Base-by-base conservation (phyloP, 768 basidiomycete species). In the Hypholoma fasciculare region DNA sequence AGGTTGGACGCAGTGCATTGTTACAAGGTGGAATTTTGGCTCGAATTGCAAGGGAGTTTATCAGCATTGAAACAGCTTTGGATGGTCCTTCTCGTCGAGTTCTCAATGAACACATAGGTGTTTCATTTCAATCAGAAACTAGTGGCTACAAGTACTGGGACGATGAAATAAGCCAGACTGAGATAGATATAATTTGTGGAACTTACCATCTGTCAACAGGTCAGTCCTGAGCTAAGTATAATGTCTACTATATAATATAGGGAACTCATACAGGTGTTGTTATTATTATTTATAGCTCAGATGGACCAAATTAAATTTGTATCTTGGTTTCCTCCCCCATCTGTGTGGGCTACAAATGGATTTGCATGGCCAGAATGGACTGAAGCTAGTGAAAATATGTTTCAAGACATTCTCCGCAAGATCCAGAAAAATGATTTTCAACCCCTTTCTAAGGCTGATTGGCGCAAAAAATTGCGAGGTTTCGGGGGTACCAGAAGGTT, bases 11-110 rank as follows among this genome's bases (percentile, higher is more conserved):
- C 9, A 53, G 62, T 17, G 62, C 62, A 17, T 11, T 63, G 16
- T 38, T 63, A 20, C 53, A 27, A n/a, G 62, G 62, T 23, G 59
- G 59, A 5, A 61, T 63, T 7, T 20, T 61, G 34, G 57, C 34
- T 13, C 53, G 62, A 7, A 63, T 64, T 36, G 57, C 57, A 11
- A 39, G 38, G 4, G 57, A 59, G 20, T 59, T 38, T 42, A 47
- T 54, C 19, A 54, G 54, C 26, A 37, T 39, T 8, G 63, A 61
- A 23, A 11, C 26, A 11, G 57, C 23, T 3, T 38, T 61, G 1
- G 50, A 59, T 16, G 63, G 63, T 1, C 63, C 57, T 7, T 64
- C 63, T 13, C n/a, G 40, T 36, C 53, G 61, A 42, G 49, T 61
- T 9, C 37, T 39, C 2, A 12, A 26, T 26, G 20, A 26, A 23